phyloP scores from a whole-genome alignment of 2,329 filamentous ascomycete species.

The Exophiala viscosa region DNA sequence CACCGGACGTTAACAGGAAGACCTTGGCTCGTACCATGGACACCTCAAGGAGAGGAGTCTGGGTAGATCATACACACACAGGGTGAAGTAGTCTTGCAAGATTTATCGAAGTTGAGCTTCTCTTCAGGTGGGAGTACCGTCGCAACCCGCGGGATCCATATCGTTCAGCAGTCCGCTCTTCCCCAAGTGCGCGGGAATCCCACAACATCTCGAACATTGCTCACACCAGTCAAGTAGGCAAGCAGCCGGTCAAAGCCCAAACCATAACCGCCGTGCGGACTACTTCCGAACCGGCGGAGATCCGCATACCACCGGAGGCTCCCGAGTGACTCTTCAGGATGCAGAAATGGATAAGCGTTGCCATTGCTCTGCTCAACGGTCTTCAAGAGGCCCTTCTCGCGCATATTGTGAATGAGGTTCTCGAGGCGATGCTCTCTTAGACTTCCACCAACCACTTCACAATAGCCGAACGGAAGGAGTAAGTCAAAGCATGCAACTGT shows the following conservation, averaged over 20 bases:
- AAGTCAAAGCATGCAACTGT: constrained; percentile 91
- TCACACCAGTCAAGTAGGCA: constrained; percentile 75
- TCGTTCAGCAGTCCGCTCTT: constrained; percentile 47
- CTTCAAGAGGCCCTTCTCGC: constrained; percentile 58
- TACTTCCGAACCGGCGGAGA: constrained; percentile 82
- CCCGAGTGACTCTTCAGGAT: constrained; percentile 40
- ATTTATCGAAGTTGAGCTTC: too few species aligned
- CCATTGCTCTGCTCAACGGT: constrained; percentile 14
- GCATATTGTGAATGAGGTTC: constrained; percentile 67
- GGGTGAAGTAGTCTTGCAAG: too few species aligned
- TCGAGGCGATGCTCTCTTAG: constrained; percentile 78
- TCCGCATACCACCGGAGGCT: constrained; percentile 82
- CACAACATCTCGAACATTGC: constrained; percentile 79
- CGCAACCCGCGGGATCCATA: background rate
- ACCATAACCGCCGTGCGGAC: constrained; percentile 87
- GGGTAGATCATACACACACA: too few species aligned
- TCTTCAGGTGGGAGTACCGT: too few species aligned
- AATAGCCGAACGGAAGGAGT: constrained; percentile 71
- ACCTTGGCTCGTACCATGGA: too few species aligned
- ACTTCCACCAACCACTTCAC: constrained; percentile 83
- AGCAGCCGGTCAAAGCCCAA: constrained; percentile 84
- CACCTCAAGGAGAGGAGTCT: too few species aligned
- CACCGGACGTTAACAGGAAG: too few species aligned
- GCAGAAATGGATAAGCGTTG: constrained; percentile 35
- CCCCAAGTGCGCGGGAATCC: constrained; percentile 72